Conservation (phyloP, 345 rosid genomes). For the Firmiana major region DNA sequence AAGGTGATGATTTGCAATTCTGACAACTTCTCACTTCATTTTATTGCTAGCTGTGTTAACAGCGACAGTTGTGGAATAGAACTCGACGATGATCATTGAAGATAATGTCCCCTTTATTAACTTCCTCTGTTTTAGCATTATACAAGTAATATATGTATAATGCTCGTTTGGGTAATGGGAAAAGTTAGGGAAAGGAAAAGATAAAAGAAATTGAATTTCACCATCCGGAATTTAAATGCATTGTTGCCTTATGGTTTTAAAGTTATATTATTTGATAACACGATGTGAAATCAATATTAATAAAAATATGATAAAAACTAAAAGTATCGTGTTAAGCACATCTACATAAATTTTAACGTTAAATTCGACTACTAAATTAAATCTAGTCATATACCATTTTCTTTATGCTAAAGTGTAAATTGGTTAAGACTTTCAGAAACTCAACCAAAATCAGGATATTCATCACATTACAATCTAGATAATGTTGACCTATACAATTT, state of each 20-base stretch:
- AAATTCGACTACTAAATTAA: no score
- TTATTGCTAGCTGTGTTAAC: constrained; percentile 13
- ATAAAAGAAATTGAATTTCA: neutral
- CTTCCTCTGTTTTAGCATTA: constrained; percentile 6
- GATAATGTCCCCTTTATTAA: constrained; percentile 2
- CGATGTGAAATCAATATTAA: no score
- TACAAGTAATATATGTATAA: neutral
- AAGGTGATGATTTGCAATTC: neutral
- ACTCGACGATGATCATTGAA: constrained; percentile 4
- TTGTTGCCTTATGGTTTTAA: neutral
- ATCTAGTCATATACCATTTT: no score
- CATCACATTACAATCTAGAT: no score
- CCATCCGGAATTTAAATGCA: neutral
- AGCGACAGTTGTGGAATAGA: constrained; percentile 22
- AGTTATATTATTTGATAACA: no score
- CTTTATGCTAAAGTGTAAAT: neutral
- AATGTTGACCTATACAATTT: neutral
- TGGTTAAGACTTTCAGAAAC: neutral
- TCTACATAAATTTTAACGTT: no score
- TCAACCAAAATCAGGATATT: neutral
- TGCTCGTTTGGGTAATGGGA: neutral
- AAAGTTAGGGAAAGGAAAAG: neutral
- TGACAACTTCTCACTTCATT: constrained; percentile 9
- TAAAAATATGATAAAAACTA: no score
- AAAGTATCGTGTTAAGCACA: no score